phyloP scores from a whole-genome alignment of 352 stramenopile species.

The Phytopythium kandeliae region DNA sequence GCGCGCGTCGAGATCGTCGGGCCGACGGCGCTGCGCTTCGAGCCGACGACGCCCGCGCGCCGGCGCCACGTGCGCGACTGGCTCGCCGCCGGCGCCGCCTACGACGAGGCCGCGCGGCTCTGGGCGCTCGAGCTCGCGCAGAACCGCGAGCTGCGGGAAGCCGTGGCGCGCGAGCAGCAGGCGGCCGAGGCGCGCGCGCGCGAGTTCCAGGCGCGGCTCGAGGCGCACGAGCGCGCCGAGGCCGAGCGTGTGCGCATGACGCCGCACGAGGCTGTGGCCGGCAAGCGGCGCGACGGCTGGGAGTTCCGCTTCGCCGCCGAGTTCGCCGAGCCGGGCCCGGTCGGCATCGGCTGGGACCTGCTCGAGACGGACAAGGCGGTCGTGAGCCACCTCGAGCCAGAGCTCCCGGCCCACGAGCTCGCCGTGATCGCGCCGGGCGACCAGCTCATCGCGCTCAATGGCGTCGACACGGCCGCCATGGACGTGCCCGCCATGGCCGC shows the following conservation, averaged over 20 bases:
- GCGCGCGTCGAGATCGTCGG: constrained; percentile 55
- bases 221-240: constrained; percentile 37
- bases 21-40: constrained; percentile 42
- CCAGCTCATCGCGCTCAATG: constrained; percentile 61
- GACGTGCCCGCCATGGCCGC: constrained; percentile 42
- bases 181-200: constrained; percentile 25
- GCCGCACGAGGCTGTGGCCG: constrained; percentile 25
- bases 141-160: constrained; percentile 23
- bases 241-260: constrained; percentile 49
- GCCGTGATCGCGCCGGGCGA: constrained; percentile 48
- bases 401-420: constrained; percentile 34
- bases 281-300: constrained; percentile 33
- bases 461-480: constrained; percentile 55
- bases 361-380: constrained; percentile 38
- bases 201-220: constrained; percentile 21
- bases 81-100: constrained; percentile 17
- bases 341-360: constrained; percentile 71
- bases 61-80: constrained; percentile 27
- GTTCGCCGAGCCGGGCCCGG: constrained; percentile 45
- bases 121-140: constrained; percentile 24
- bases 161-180: constrained; percentile 26
- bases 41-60: constrained; percentile 25
- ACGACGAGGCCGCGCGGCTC: constrained; percentile 20
- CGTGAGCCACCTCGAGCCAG: constrained; percentile 52
- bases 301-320: constrained; percentile 69